A percentile compares a stretch with the other conserved stretches of the same genome.
Evolutionary conservation across 441 rosid genomes (phyloP).

Genomic region (Pelargonium myrrhifolium): DNA sequence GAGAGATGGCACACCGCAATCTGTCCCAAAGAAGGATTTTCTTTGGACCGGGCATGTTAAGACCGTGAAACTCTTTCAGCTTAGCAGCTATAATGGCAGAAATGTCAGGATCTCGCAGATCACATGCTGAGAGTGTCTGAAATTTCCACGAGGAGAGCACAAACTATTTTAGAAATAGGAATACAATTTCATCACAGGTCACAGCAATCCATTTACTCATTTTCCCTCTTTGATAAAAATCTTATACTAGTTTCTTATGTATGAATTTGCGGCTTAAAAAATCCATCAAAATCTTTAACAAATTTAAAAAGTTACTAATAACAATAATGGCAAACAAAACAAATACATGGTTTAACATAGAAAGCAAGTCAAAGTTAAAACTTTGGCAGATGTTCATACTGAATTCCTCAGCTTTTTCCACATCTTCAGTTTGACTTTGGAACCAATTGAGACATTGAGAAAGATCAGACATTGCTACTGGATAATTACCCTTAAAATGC

Average conservation of each 20-base stretch:
- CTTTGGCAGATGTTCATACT: too few relatives aligned
- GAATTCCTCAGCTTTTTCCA: too few relatives aligned
- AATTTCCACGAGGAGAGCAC: slow-evolving; percentile 22
- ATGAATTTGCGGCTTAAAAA: background rate
- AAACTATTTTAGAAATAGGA: background rate
- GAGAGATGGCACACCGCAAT: slow-evolving; percentile 34
- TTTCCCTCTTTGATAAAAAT: background rate
- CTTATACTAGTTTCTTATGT: background rate
- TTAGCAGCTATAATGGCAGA: slow-evolving; percentile 74
- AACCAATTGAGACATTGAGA: background rate
- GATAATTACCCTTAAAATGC: background rate
- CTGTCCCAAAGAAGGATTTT: slow-evolving; percentile 62
- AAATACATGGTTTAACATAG: background rate
- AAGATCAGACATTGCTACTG: background rate
- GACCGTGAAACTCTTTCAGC: slow-evolving; percentile 77
- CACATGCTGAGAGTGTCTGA: slow-evolving; percentile 77
- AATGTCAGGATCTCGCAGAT: slow-evolving; percentile 63
- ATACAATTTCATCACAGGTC: background rate
- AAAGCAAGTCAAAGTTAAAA: too few relatives aligned
- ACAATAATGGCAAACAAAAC: background rate
- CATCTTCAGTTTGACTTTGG: too few relatives aligned
- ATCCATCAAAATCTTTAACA: background rate
- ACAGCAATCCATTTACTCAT: background rate
- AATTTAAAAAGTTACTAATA: background rate
- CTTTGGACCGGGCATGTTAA: slow-evolving; percentile 67